Evolutionary conservation across 768 basidiomycete species (phyloP), one percentile per base, ranked within the genome.

Genomic region (Psilocybe cyanescens): DNA sequence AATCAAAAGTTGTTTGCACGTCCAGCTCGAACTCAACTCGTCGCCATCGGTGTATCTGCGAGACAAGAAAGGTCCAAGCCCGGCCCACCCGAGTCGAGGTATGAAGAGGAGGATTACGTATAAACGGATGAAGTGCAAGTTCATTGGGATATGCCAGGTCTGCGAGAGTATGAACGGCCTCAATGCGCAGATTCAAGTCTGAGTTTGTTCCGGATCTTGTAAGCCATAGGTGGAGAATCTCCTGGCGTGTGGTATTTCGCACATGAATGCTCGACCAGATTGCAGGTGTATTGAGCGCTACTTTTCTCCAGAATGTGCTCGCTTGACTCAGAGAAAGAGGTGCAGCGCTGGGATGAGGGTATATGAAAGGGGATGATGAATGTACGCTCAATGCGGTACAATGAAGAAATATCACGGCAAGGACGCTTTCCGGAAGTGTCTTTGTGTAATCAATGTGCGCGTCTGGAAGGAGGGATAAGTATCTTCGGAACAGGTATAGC

Each of bases 211-310:
- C n/a, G 3, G 59, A 47, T 11, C 59, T 53, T 1, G 24, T 6
- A 6, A 60, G 46, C 59, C 59, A 60, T 1, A 57, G 16, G 3
- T 7, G 14, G 16, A 61, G 49, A 9, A 61, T 37, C 11, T 30
- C 49, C 5, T 16, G 4, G 14, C 12, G 55, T 7, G 45, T 33
- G 17, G 17, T 44, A n/a, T 56, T 55, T 11, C 33, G 24, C 9
- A 61, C 30, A 14, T 61, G 49, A 8, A 61, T 61, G 16, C 33
- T 29, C 4, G 48, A 57, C 60, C 60, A 57, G 9, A 56, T 30
- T 11, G 24, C 14, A 6, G 60, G 54, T 5, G 35, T 39, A 3
- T 39, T 19, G 16, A 61, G 48, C 3, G 55, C 60, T 11, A 61
- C 29, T 8, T 28, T 6, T 14, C 60, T 44, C 60, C 60, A 61